A percentile compares a stretch with the other conserved stretches of the same genome.
phyloP scores from a whole-genome alignment of 257 asterid species.

The Plantago ovata region DNA sequence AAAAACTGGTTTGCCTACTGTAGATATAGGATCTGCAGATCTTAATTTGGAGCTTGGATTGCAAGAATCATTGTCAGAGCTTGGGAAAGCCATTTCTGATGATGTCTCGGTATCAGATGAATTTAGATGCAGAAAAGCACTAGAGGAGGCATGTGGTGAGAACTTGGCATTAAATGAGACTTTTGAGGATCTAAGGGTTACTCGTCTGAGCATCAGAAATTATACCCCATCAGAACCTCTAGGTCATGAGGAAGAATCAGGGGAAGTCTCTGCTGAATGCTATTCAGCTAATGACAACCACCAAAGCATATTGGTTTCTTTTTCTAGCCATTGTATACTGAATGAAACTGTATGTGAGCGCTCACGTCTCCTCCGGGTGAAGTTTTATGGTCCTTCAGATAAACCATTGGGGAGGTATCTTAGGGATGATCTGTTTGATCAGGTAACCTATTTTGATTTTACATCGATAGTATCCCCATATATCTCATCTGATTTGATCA shows the following conservation, averaged over 20 bases:
- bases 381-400: slow-evolving; percentile 83
- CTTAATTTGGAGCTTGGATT: slow-evolving; percentile 45
- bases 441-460: slow-evolving; percentile 43
- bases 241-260: slow-evolving; percentile 34
- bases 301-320: slow-evolving; percentile 81
- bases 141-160: slow-evolving; percentile 32
- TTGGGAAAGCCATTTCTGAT: slow-evolving; percentile 24
- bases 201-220: slow-evolving; percentile 14
- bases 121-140: slow-evolving; percentile 32
- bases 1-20: slow-evolving; percentile 25
- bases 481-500: no score
- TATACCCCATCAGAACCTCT: slow-evolving; percentile 16
- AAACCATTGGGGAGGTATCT: slow-evolving; percentile 93
- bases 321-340: slow-evolving; percentile 74
- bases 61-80: slow-evolving; percentile 47
- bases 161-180: slow-evolving; percentile 33
- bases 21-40: slow-evolving; percentile 30
- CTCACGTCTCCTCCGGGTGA: slow-evolving; percentile 67
- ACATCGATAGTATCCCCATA: no score
- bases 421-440: slow-evolving; percentile 74
- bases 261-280: slow-evolving; percentile 40
- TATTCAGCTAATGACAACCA: slow-evolving; percentile 49
- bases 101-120: slow-evolving; percentile 36
- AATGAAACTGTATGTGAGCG: slow-evolving; percentile 79
- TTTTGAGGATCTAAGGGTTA: slow-evolving; percentile 16